Percentiles rank a stretch among this genome's conserved stretches.
These are phyloP conservation scores for Euphorbia schlechtendalii DNA, from an alignment of 441 rosid genomes.

Conservation along the genomic window DNA sequence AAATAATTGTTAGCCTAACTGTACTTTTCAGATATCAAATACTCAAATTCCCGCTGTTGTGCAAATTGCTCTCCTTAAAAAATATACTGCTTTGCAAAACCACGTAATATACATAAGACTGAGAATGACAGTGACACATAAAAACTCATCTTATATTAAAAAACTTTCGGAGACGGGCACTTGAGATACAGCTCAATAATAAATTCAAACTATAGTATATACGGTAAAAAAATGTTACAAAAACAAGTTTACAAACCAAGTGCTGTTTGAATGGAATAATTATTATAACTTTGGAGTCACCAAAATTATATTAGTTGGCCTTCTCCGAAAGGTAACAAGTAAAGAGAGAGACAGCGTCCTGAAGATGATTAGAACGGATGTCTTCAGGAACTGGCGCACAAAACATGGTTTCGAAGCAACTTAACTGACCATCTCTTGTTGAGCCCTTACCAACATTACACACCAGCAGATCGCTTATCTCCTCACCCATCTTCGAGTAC, in stretches of 20 bases:
- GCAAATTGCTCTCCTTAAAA: background rate
- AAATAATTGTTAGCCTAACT: too few relatives aligned
- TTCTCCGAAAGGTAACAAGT: constrained; percentile 60
- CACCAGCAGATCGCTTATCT: constrained; percentile 55
- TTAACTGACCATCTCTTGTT: constrained; percentile 57
- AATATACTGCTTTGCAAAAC: background rate
- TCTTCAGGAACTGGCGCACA: constrained; percentile 71
- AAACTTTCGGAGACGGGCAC: too few relatives aligned
- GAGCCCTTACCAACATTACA: constrained; percentile 37
- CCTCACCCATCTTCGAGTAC: constrained; percentile 85
- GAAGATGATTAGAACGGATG: constrained; percentile 59
- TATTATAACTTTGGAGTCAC: too few relatives aligned
- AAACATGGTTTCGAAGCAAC: constrained; percentile 60
- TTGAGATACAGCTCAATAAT: background rate
- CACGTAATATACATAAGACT: background rate
- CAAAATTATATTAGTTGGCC: too few relatives aligned
- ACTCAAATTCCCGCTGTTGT: too few relatives aligned
- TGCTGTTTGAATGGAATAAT: background rate
- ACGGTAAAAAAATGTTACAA: background rate
- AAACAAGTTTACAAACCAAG: constrained; percentile 4
- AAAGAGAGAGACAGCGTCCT: constrained; percentile 82
- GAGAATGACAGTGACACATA: background rate
- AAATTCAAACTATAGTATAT: background rate
- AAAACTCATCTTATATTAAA: too few relatives aligned
- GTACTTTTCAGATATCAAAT: too few relatives aligned